Percentiles rank a stretch among this genome's conserved stretches.
These are phyloP conservation scores for Parachaetomium inaequale DNA, from an alignment of 495 filamentous ascomycete genomes.

Conservation along the genomic window DNA sequence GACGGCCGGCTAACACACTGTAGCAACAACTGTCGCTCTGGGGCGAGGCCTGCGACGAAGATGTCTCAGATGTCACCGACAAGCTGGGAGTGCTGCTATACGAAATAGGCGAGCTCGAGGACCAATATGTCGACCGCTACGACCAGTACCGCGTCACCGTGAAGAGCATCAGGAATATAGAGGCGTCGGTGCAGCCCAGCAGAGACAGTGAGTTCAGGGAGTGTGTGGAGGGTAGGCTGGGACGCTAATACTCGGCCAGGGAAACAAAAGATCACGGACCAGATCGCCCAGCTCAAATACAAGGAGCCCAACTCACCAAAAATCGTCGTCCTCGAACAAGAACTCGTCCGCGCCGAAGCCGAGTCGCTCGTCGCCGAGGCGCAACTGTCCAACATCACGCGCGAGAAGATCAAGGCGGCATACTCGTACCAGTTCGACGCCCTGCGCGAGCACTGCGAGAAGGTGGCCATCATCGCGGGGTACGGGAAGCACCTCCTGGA, in stretches of 20 bases:
- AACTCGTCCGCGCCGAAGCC: constrained; percentile 96
- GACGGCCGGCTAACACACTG: constrained; percentile 29
- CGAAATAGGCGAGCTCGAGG: constrained; percentile 97
- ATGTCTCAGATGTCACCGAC: constrained; percentile 97
- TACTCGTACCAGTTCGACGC: constrained; percentile 99
- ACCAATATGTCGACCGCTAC: constrained; percentile 96
- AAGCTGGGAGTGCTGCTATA: constrained; percentile 97
- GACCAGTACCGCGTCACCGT: constrained; percentile 99
- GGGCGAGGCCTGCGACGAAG: constrained; percentile 94
- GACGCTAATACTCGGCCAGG: constrained; percentile 46
- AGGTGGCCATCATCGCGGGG: constrained; percentile 94
- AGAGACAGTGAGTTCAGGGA: constrained; percentile 70
- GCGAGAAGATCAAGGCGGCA: constrained; percentile 97
- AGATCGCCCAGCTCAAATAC: constrained; percentile 98
- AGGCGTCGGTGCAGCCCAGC: constrained; percentile 96
- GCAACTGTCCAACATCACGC: constrained; percentile 97
- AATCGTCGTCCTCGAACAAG: constrained; percentile 96
- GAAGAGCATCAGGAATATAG: constrained; percentile 98
- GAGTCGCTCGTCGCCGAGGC: constrained; percentile 97
- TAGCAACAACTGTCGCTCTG: constrained; percentile 98
- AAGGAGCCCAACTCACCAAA: constrained; percentile 97
- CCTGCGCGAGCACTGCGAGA: constrained; percentile 95
- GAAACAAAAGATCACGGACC: constrained; percentile 99
- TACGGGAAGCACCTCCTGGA: constrained; percentile 96
- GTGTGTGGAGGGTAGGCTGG: too few species aligned